Percentiles rank a stretch among this genome's conserved stretches.
Evolutionary conservation across 768 basidiomycete genomes (phyloP).

Genomic region (Russula earlei): DNA sequence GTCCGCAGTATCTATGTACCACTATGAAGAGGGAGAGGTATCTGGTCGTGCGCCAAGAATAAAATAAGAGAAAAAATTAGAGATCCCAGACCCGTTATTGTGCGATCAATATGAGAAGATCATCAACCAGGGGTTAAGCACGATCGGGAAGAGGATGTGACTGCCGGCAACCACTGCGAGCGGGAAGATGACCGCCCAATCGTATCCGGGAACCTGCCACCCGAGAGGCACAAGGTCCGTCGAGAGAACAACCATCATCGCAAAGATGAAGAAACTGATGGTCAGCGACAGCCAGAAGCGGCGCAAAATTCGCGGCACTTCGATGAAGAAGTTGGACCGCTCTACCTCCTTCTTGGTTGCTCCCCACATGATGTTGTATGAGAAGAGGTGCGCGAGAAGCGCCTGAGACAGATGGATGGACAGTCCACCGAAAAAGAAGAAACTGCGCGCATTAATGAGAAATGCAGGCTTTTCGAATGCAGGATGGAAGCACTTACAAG

Average conservation of each 20-base stretch:
- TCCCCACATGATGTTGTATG: conserved; percentile 50
- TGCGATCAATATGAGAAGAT: conserved; percentile 52
- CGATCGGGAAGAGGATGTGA: conserved; percentile 72
- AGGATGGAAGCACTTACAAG: conserved; percentile 43
- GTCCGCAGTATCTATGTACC: neutral
- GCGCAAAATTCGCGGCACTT: conserved; percentile 74
- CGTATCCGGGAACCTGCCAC: conserved; percentile 51
- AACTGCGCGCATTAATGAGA: conserved; percentile 22
- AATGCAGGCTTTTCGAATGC: neutral
- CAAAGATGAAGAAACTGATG: conserved; percentile 42
- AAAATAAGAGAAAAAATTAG: neutral
- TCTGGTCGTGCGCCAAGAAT: no score
- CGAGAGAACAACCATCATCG: conserved; percentile 48
- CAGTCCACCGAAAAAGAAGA: conserved; percentile 52
- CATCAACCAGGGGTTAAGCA: conserved; percentile 85
- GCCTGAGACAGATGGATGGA: conserved; percentile 45
- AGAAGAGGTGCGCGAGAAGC: conserved; percentile 46
- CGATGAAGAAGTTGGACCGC: conserved; percentile 82
- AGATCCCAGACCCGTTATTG: no score
- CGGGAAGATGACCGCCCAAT: conserved; percentile 75
- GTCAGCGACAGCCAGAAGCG: conserved; percentile 65
- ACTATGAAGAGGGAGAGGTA: neutral
- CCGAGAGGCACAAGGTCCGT: conserved; percentile 44
- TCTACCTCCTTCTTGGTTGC: conserved; percentile 77
- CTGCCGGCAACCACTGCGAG: conserved; percentile 54